Evolutionary conservation across 2,329 filamentous ascomycete genomes (phyloP), one percentile per base, ranked within the genome.

Genomic region (Alternaria hordeiaustralica): DNA sequence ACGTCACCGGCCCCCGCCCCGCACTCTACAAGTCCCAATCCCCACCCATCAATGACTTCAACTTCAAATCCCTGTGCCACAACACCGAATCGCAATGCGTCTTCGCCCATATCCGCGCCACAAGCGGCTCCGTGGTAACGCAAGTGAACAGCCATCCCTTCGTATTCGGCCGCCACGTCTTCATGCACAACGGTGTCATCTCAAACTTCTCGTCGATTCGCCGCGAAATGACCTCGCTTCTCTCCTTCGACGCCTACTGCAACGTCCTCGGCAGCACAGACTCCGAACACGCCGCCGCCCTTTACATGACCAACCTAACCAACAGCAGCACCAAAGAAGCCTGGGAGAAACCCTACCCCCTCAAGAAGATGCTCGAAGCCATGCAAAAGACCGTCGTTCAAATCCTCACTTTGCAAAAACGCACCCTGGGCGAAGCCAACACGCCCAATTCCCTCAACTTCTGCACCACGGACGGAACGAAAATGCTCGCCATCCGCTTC

Each of bases 131-230:
- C 6, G 78, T 83, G 2, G 83, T 86, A 25, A 81, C 83, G 2
- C 79, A 80, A 15, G 82, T 85, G 20, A 87, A 87, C 73, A 85
- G 83, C 47, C 85, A 87, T 63, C 86, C 86, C 6, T 87, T 87
- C 71, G 79, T 84, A 28, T 87, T 87, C 56, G 85, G 86, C 13
- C 78, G 85, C 41, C 84, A 87, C 65, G 79, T 80, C 9, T 84
- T 87, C 71, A 87, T 87, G 86, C 86, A 87, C 77, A 87, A 87
- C 68, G 86, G 86, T 2, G 81, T 81, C 15, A 80, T 87, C 33
- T 80, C 81, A 11, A 75, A 82, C 64, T 87, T 87, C 71, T 67
- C 76, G 2, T 65, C 73, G 8, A 84, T 87, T 53, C 81, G 84
- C 28, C 81, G 84, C 9, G 79, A 82, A 23, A 74, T 87, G 63